Evolutionary conservation across 2,329 filamentous ascomycete genomes (phyloP), one percentile per base, ranked within the genome.

Genomic region (Arthrobotrys pseudoclavata): DNA sequence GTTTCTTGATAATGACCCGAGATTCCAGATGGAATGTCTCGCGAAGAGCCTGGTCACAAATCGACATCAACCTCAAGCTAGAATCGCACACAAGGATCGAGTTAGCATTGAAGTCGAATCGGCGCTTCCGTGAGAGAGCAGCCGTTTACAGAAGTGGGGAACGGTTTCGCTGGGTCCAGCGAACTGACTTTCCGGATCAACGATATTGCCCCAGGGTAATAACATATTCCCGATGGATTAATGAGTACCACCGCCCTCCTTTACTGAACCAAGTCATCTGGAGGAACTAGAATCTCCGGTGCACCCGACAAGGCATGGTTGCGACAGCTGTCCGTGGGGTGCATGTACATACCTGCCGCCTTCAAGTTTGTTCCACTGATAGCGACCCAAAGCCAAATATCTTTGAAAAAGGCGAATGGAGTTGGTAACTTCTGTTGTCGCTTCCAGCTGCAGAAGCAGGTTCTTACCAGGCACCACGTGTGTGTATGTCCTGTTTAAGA

Each of bases 401-500:
- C 60, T 67, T 77, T 26, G n/a, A 37, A 47, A 70, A 60, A 60
- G 52, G 34, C 52, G 47, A 48, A 45, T 26, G 34, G 29, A 60
- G 48, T 77, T 77, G 67, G 67, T 77, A 77, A 50, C 67, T 77
- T 70, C 72, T 77, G 15, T 70, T 71, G 64, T 77, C 72, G 72
- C 72, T 77, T 77, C 72, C 66, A 77, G 67, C 72, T 77, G 72
- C 72, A 77, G 47, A 62, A 69, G 60, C 50, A 50, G 63, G 72
- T 68, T 66, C 69, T 77, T 76, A 70, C 66, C 66, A 77, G 66
- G 67, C 66, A 76, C 66, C 72, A 77, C 72, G 64, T 69, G 72
- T 69, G 72, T 70, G 57, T 76, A 26, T 60, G 66, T 70, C 50
- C 53, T 71, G 72, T 77, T 62, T 77, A 47, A 77, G 57, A 70